These are phyloP conservation scores for Blastobotrys elegans DNA, from an alignment of 1,139 yeast species.

Conservation along the genomic window DNA sequence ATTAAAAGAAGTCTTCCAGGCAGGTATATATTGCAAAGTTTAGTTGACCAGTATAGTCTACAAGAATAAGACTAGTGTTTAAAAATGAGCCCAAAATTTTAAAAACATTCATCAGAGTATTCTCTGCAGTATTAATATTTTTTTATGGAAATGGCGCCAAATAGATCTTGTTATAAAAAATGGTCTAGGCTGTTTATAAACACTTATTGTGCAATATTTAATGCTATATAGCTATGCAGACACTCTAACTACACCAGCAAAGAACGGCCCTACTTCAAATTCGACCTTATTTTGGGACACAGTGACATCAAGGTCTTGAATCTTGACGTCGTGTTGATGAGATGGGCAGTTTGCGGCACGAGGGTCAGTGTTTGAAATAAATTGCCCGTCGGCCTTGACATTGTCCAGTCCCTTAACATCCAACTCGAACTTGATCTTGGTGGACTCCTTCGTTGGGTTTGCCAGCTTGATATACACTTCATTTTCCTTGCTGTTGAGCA, in stretches of 20 bases:
- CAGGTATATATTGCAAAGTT: no score
- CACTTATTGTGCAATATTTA: no score
- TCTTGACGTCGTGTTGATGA: not conserved
- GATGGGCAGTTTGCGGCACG: constrained; percentile 4
- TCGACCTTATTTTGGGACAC: not conserved
- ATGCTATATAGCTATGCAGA: no score
- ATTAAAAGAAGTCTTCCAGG: no score
- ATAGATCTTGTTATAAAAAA: no score
- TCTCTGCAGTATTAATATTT: no score
- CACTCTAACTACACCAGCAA: constrained; percentile 7
- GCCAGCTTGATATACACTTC: constrained; percentile 11
- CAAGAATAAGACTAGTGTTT: no score
- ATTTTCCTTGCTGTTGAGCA: not conserved
- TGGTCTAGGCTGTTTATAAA: no score
- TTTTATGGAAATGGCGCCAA: no score
- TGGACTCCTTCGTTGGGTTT: constrained; percentile 6
- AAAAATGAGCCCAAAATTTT: no score
- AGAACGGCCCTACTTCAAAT: constrained; percentile 9
- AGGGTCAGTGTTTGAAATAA: not conserved
- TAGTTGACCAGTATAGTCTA: no score
- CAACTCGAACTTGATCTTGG: constrained; percentile 4
- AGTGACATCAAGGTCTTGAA: not conserved
- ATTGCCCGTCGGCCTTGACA: constrained; percentile 2
- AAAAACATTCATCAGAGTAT: no score
- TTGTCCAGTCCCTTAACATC: constrained; percentile 8